phyloP scores from a whole-genome alignment of 805 yeast genomes.

The Candida coquimbonensis region DNA sequence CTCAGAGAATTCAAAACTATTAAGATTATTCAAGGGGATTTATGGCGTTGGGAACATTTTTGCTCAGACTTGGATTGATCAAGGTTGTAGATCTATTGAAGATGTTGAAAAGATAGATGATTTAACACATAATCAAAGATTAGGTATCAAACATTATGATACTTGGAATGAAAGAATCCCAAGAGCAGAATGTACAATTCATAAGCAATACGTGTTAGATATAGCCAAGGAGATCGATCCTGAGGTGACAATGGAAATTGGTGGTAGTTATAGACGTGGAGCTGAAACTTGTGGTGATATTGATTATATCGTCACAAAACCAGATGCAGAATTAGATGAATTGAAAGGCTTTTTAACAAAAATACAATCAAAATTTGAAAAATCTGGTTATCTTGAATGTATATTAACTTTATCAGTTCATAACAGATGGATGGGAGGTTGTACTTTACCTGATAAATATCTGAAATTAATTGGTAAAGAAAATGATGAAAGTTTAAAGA shows the following conservation, averaged over 20 bases:
- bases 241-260: slow-evolving; percentile 28
- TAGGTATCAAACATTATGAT: slow-evolving; percentile 39
- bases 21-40: slow-evolving; percentile 32
- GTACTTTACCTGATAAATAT: slow-evolving; percentile 22
- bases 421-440: slow-evolving; percentile 32
- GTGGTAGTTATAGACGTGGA: slow-evolving; percentile 51
- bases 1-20: slow-evolving; percentile 22
- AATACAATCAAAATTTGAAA: slow-evolving; percentile 20
- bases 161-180: slow-evolving; percentile 42
- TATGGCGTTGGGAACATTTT: slow-evolving; percentile 43
- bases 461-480: slow-evolving; percentile 23
- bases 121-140: slow-evolving; percentile 23
- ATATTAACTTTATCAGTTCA: slow-evolving; percentile 9
- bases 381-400: slow-evolving; percentile 24
- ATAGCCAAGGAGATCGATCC: slow-evolving; percentile 27
- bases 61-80: slow-evolving; percentile 34
- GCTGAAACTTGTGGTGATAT: slow-evolving; percentile 42
- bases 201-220: slow-evolving; percentile 28
- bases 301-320: slow-evolving; percentile 40
- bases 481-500: slow-evolving; percentile 25
- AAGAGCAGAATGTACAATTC: slow-evolving; percentile 37
- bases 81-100: slow-evolving; percentile 32
- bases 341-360: slow-evolving; percentile 16
- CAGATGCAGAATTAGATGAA: slow-evolving; percentile 22
- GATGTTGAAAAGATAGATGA: slow-evolving; percentile 28